Percentiles rank a stretch among this genome's conserved stretches.
Conservation (phyloP, 208 protist genomes). For the Novymonas esmeraldas region DNA sequence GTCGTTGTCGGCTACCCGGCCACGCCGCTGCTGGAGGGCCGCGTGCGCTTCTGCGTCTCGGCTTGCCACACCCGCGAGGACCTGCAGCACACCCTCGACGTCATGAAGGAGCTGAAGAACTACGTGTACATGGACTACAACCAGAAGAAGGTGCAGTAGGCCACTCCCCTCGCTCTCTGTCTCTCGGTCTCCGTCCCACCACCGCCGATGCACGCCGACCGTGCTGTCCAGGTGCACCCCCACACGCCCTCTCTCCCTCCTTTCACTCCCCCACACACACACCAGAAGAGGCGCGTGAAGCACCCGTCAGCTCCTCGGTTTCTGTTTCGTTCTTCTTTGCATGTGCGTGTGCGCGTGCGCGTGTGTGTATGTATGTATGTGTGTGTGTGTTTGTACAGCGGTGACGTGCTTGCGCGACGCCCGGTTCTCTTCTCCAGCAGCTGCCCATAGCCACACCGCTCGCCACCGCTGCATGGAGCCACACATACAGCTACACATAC, state of each 20-base stretch:
- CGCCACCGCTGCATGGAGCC: not conserved
- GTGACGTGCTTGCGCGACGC: no score
- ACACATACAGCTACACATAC: not conserved
- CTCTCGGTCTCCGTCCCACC: not conserved
- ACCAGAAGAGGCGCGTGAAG: no score
- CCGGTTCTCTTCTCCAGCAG: not conserved
- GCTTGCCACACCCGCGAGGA: conserved; percentile 96
- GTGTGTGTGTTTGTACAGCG: no score
- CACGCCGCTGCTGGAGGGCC: conserved; percentile 90
- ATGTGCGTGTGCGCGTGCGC: no score
- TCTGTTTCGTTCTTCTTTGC: no score
- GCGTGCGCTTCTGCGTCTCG: conserved; percentile 93
- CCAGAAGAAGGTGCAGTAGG: conserved; percentile 16
- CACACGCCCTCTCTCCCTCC: no score
- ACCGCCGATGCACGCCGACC: no score
- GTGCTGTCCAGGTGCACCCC: not conserved
- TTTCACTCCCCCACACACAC: no score
- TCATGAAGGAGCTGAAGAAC: conserved; percentile 85
- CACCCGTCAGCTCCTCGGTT: no score
- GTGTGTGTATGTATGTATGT: no score
- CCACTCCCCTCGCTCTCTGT: not conserved
- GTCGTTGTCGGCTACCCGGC: conserved; percentile 99
- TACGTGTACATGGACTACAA: conserved; percentile 79
- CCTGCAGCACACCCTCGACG: conserved; percentile 88
- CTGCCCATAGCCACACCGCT: not conserved